Conservation (phyloP, 495 filamentous ascomycete genomes). For the Entonaema liquescens region DNA sequence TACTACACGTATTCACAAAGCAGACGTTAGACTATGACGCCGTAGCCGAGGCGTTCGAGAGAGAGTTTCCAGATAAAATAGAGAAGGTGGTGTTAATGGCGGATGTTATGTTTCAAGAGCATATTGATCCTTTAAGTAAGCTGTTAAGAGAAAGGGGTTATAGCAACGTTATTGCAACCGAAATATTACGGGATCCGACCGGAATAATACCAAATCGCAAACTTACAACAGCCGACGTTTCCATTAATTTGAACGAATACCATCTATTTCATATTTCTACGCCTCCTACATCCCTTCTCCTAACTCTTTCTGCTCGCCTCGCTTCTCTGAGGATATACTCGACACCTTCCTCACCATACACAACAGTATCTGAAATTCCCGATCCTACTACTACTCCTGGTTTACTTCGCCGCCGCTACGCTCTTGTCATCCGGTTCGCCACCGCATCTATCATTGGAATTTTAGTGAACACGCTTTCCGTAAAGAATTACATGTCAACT, state of each 20-base stretch:
- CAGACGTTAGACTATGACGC: conserved; percentile 67
- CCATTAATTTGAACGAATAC: conserved; percentile 65
- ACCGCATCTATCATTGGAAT: conserved; percentile 88
- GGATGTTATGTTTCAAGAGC: conserved; percentile 83
- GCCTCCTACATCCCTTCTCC: conserved; percentile 82
- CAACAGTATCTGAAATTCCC: conserved; percentile 56
- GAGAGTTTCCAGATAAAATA: conserved; percentile 68
- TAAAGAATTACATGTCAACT: conserved; percentile 86
- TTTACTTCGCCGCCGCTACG: conserved; percentile 85
- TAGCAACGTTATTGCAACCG: conserved; percentile 70
- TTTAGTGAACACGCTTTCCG: conserved; percentile 91
- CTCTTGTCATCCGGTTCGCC: conserved; percentile 79
- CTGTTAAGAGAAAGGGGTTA: conserved; percentile 65
- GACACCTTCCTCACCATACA: conserved; percentile 57
- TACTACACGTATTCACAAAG: conserved; percentile 90
- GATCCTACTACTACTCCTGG: conserved; percentile 49
- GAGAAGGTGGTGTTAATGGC: conserved; percentile 83
- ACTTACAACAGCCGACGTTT: conserved; percentile 24
- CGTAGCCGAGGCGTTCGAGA: conserved; percentile 69
- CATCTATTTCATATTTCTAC: conserved; percentile 89
- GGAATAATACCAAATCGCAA: conserved; percentile 87
- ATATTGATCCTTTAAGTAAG: conserved; percentile 59
- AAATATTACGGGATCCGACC: conserved; percentile 79
- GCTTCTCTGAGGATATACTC: conserved; percentile 80
- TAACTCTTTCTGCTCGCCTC: conserved; percentile 87